Percentiles rank a stretch among this genome's conserved stretches.
Conservation (phyloP, 83 land plant species). For the Larix sibirica region DNA sequence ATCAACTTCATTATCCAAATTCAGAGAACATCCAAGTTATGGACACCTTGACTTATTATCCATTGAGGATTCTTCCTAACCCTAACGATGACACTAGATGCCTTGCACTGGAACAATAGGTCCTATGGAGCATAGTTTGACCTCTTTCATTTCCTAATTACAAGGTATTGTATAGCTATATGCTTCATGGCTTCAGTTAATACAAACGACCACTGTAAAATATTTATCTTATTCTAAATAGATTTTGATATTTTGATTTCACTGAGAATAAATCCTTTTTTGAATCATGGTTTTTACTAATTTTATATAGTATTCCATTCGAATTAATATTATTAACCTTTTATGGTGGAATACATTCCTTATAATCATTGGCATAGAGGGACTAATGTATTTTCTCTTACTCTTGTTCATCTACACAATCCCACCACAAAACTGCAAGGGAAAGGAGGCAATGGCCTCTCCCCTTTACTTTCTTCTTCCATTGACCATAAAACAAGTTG, state of each 20-base stretch:
- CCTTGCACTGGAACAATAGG: not conserved
- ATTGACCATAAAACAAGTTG: not conserved
- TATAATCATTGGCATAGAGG: too few relatives aligned
- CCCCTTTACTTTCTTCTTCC: not conserved
- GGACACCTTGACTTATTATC: not conserved
- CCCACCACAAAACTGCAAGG: not conserved
- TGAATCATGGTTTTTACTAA: not conserved
- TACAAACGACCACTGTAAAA: too few relatives aligned
- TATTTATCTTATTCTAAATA: too few relatives aligned
- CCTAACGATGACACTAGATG: not conserved
- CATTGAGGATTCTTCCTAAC: not conserved
- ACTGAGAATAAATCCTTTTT: not conserved
- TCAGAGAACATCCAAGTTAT: constrained; percentile 3
- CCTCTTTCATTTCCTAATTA: not conserved
- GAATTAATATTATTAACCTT: too few relatives aligned
- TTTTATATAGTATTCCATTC: too few relatives aligned
- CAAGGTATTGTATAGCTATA: not conserved
- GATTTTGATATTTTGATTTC: not conserved
- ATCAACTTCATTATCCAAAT: not conserved
- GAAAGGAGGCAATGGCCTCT: not conserved
- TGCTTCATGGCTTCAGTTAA: too few relatives aligned
- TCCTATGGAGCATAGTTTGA: not conserved
- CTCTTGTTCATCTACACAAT: not conserved
- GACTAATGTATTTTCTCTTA: not conserved
- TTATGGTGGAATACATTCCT: too few relatives aligned